Evolutionary conservation across 2,329 filamentous ascomycete species (phyloP), one percentile per base, ranked within the genome.

Genomic region (Talaromyces atroroseus): DNA sequence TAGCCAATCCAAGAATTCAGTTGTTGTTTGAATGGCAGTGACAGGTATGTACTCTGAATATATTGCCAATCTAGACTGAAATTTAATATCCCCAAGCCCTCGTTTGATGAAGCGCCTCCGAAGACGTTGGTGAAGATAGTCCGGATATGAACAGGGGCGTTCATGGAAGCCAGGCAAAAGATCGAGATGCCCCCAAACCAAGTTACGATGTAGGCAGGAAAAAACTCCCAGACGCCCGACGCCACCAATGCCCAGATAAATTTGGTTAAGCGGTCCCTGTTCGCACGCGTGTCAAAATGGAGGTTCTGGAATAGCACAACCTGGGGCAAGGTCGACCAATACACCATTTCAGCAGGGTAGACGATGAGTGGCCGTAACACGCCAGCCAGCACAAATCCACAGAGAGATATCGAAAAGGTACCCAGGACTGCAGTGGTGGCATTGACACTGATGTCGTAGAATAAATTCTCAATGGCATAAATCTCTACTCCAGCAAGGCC

Each of bases 251-350:
- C 71, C 16, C 65, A 69, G 20, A 63, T 61, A 29, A 72, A 72
- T 36, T 68, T 71, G 38, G 47, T 58, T 6, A 71, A 62, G 0
- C 65, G 68, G 8, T 56, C 60, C 2, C 59, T 60, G 45, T 70
- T 71, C 40, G 60, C 62, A 4, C 45, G 54, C 5, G 54, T 59
- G 29, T 71, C 65, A 32, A 68, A 70, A 51, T 72, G 69, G 1
- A 72, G 63, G 16, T 64, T 71, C 49, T 72, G 70, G 45, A 63
- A 70, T n/a, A 71, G 63, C 1, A 66, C 65, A 0, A 71, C 65
- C 14, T 67, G 64, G 2, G 70, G 69, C 8, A 72, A 49, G 0
- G 66, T 67, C 0, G 60, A 60, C 68, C 67, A 70, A 53, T 69
- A 70, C 0, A 71, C 68, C 65, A 70, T 70, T 49, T 71, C 67